Evolutionary conservation across 2,329 filamentous ascomycete species (phyloP).

Genomic region (Mariannaea sp.): DNA sequence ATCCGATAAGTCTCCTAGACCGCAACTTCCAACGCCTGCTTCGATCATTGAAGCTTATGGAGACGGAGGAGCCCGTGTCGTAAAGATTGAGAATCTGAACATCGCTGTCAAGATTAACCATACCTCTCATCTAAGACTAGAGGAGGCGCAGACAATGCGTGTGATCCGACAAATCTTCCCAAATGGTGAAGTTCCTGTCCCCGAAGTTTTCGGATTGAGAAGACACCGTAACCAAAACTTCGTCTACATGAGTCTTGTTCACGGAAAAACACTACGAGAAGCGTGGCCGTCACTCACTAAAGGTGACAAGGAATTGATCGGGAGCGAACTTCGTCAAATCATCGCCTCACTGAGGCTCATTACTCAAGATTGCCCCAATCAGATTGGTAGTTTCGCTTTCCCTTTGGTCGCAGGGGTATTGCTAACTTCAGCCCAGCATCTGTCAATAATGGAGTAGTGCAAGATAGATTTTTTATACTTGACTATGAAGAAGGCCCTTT

Average conservation of each 20-base stretch:
- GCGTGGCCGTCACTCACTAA: conserved; percentile 25
- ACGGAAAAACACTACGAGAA: conserved; percentile 25
- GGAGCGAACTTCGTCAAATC: conserved; percentile 18
- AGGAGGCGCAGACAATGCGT: conserved; percentile 21
- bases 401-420: not conserved
- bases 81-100: conserved; percentile 14
- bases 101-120: conserved; percentile 21
- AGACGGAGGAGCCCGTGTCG: conserved; percentile 3
- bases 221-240: conserved; percentile 19
- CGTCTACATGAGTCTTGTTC: conserved; percentile 32
- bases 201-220: conserved; percentile 44
- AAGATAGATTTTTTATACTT: conserved; percentile 31
- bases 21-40: conserved; percentile 15
- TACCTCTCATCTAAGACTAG: conserved; percentile 1
- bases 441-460: conserved; percentile 28
- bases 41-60: conserved; percentile 6
- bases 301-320: conserved; percentile 26
- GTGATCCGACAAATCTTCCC: conserved; percentile 17
- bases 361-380: conserved; percentile 15
- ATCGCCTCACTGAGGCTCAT: conserved; percentile 13
- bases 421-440: conserved; percentile 22
- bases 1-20: not conserved
- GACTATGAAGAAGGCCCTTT: conserved; percentile 30
- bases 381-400: conserved; percentile 1
- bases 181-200: conserved; percentile 21